phyloP scores from a whole-genome alignment of 108 stramenopile species.

The Aurantiochytrium sp. region DNA sequence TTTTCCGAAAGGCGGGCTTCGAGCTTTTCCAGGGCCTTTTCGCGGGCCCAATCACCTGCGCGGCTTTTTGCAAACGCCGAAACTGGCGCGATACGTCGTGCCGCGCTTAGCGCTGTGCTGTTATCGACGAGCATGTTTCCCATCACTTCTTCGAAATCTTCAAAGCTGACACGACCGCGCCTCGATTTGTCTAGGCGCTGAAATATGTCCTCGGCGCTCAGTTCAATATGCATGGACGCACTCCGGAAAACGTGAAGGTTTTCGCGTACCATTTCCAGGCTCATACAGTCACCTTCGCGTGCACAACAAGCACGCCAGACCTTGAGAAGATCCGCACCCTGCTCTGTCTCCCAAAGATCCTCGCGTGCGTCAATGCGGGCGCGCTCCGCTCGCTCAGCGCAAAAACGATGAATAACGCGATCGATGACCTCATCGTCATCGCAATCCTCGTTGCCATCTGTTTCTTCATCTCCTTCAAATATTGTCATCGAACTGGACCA shows the following conservation, averaged over 20 bases:
- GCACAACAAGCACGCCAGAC: neutral
- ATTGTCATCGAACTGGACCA: too few species aligned
- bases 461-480: too few species aligned
- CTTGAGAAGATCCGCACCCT: neutral
- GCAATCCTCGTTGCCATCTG: too few species aligned
- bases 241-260: neutral
- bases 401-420: neutral
- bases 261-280: neutral
- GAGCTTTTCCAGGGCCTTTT: slow-evolving; percentile 2
- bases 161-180: neutral
- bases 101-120: neutral
- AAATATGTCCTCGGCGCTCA: neutral
- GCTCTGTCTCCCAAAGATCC: neutral
- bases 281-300: neutral
- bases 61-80: neutral
- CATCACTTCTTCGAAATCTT: neutral
- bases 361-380: neutral
- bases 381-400: neutral
- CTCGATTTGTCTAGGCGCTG: neutral
- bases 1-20: neutral
- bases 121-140: neutral
- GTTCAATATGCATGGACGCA: neutral
- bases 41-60: neutral
- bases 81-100: neutral
- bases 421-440: neutral